Conservation (phyloP, 1,284 basidiomycete species). For the Ustilago trichophora region DNA sequence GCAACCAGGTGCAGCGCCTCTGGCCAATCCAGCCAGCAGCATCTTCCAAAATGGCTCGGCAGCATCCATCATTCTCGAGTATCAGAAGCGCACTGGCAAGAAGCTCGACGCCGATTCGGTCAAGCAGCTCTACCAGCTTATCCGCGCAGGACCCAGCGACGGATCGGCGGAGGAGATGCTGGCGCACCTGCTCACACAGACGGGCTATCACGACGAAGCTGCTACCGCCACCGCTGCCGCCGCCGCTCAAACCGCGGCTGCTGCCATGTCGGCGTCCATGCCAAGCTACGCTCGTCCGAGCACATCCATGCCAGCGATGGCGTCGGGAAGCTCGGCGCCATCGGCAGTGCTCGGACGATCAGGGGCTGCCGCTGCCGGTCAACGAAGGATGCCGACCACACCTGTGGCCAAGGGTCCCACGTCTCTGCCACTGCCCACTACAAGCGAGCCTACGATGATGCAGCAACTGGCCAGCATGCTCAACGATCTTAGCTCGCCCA, state of each 20-base stretch:
- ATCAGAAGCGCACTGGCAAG: slow-evolving; percentile 51
- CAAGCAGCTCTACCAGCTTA: slow-evolving; percentile 21
- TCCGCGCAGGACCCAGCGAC: slow-evolving; percentile 40
- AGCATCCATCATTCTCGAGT: slow-evolving; percentile 53
- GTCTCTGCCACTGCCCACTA: slow-evolving; percentile 28
- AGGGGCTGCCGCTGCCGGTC: slow-evolving; percentile 3
- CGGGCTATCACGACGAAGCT: slow-evolving; percentile 45
- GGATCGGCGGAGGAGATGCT: slow-evolving; percentile 39
- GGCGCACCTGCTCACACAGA: slow-evolving; percentile 34
- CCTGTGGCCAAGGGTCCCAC: slow-evolving; percentile 31
- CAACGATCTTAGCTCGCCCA: slow-evolving; percentile 42
- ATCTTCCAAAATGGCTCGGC: slow-evolving; percentile 58
- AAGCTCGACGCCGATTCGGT: slow-evolving; percentile 39
- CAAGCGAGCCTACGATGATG: slow-evolving; percentile 51
- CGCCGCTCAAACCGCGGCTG: slow-evolving; percentile 24
- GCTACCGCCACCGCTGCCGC: slow-evolving; percentile 34
- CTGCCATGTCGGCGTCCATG: slow-evolving; percentile 27
- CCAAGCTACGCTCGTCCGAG: slow-evolving; percentile 14
- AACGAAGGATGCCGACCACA: slow-evolving; percentile 11
- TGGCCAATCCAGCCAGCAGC: slow-evolving; percentile 58
- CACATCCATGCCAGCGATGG: slow-evolving; percentile 2
- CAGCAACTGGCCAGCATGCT: slow-evolving; percentile 48
- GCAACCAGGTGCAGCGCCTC: slow-evolving; percentile 54
- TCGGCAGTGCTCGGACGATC: slow-evolving; percentile 9
- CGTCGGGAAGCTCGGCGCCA: slow-evolving; percentile 1